Evolutionary conservation across 2,329 filamentous ascomycete genomes (phyloP).

Genomic region (Metarhizium brunneum): DNA sequence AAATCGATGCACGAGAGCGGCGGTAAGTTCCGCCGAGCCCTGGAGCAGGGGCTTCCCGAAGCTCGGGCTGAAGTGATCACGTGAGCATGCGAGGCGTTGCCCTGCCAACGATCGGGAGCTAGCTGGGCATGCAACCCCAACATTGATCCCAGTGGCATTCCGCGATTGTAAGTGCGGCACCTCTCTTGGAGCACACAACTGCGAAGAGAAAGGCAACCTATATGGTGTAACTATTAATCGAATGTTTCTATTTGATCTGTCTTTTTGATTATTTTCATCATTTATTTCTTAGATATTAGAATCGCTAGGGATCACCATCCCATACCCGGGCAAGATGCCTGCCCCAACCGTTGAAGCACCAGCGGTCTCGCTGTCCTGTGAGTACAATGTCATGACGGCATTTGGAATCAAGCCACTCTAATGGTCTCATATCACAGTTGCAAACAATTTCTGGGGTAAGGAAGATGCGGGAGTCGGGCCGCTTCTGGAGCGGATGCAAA

Average conservation of each 20-base stretch:
- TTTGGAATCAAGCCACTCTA: not conserved
- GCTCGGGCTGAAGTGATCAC: conserved; percentile 13
- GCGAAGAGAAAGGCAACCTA: not conserved
- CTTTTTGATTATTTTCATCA: not conserved
- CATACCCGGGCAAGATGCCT: conserved; percentile 39
- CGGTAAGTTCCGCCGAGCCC: conserved; percentile 20
- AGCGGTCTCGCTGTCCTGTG: conserved; percentile 60
- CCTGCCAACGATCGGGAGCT: conserved; percentile 9
- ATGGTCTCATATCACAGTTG: conserved; percentile 46
- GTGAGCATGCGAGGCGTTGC: conserved; percentile 12
- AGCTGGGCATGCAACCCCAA: not conserved
- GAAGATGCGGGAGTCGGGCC: conserved; percentile 93
- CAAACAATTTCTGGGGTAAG: conserved; percentile 99
- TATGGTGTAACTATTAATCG: not conserved
- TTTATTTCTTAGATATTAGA: not conserved
- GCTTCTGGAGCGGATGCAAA: conserved; percentile 87
- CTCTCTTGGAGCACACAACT: not conserved
- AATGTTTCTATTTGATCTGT: not conserved
- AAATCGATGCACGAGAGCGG: conserved; percentile 19
- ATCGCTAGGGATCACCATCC: not conserved
- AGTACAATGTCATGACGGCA: conserved; percentile 11
- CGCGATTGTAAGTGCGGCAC: not conserved
- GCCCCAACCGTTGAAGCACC: conserved; percentile 52
- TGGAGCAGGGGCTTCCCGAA: not conserved
- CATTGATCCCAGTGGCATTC: not conserved